phyloP scores from a whole-genome alignment of 495 filamentous ascomycete species.

The Podospora pseudopauciseta region DNA sequence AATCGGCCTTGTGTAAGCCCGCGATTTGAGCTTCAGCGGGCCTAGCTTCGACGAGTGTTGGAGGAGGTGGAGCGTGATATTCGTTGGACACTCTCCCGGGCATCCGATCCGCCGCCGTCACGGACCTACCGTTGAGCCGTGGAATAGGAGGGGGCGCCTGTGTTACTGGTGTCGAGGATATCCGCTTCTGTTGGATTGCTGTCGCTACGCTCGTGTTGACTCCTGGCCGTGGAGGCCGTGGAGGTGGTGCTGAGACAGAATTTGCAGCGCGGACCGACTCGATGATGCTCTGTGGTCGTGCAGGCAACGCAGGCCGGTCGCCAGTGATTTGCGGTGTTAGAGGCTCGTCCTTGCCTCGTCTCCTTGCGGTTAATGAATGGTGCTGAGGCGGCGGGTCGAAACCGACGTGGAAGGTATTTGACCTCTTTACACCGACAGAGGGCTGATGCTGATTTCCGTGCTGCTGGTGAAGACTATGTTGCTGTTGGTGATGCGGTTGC shows the following conservation, averaged over 20 bases:
- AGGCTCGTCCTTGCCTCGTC: conserved; percentile 34
- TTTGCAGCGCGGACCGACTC: conserved; percentile 28
- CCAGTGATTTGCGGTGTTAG: conserved; percentile 36
- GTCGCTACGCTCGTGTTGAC: conserved; percentile 30
- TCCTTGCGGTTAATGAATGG: conserved; percentile 41
- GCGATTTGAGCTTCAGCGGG: conserved; percentile 26
- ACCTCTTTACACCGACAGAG: conserved; percentile 14
- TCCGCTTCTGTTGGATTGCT: conserved; percentile 43
- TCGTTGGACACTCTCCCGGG: conserved; percentile 37
- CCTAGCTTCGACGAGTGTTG: conserved; percentile 29
- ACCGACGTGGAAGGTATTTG: conserved; percentile 29
- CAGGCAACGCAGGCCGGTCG: conserved; percentile 60
- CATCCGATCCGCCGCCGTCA: conserved; percentile 43
- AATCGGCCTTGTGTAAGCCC: conserved; percentile 20
- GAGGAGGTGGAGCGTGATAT: conserved; percentile 27
- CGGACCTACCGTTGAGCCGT: conserved; percentile 47
- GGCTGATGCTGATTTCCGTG: conserved; percentile 7
- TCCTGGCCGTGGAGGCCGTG: conserved; percentile 44
- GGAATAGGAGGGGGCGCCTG: conserved; percentile 37
- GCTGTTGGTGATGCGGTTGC: conserved; percentile 1
- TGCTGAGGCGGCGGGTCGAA: conserved; percentile 52
- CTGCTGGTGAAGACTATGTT: not conserved
- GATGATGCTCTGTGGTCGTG: conserved; percentile 42
- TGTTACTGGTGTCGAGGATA: conserved; percentile 47
- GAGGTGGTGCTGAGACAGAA: conserved; percentile 38